phyloP scores from a whole-genome alignment of 2,329 filamentous ascomycete species.

The Penicillium fuscoglaucum region DNA sequence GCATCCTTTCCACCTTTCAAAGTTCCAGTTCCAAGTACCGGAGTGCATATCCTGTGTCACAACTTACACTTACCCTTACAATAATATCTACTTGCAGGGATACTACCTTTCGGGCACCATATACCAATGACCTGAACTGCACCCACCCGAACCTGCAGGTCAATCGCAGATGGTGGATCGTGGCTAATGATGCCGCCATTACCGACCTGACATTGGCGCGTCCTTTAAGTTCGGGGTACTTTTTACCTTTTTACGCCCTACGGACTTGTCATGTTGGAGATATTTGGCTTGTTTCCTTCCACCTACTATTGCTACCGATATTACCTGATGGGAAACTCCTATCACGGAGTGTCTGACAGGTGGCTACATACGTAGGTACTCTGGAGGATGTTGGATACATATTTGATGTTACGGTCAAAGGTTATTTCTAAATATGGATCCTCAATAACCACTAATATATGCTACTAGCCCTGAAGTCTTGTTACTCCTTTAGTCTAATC shows the following conservation, averaged over 20 bases:
- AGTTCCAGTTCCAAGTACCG: background rate
- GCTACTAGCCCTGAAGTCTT: background rate
- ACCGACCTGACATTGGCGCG: background rate
- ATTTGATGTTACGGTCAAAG: no score
- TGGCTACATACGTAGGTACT: background rate
- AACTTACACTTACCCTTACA: background rate
- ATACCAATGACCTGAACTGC: constrained; percentile 1
- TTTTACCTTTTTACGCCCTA: background rate
- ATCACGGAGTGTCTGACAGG: background rate
- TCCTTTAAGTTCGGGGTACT: background rate
- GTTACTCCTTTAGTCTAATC: no score
- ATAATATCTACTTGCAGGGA: background rate
- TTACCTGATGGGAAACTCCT: background rate
- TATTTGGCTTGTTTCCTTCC: background rate
- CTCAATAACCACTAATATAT: background rate
- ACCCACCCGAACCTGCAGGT: constrained; percentile 9
- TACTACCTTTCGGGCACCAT: background rate
- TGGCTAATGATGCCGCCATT: constrained; percentile 5
- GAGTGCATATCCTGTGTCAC: background rate
- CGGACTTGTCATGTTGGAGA: background rate
- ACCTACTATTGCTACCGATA: background rate
- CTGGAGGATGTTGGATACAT: background rate
- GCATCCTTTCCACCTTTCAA: background rate
- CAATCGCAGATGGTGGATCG: constrained; percentile 10
- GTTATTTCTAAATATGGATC: background rate